Conservation (phyloP, 305 asterid species). For the Rubia peregrina region DNA sequence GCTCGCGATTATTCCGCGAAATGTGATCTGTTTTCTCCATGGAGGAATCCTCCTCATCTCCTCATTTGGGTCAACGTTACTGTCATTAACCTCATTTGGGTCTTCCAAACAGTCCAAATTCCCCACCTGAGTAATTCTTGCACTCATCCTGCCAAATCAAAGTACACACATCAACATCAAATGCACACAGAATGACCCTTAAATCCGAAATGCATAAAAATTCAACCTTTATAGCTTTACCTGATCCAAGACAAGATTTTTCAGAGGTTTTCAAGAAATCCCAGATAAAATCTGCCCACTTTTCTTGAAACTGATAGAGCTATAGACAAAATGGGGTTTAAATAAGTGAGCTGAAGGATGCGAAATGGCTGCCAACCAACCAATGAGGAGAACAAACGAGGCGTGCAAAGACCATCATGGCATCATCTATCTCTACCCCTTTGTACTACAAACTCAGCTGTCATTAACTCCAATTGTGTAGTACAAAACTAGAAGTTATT, state of each 20-base stretch:
- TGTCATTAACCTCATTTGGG: constrained; percentile 22
- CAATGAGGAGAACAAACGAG: not conserved
- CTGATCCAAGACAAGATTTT: not conserved
- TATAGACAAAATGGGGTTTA: not conserved
- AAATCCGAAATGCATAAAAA: not conserved
- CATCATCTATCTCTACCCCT: not conserved
- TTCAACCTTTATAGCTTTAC: not conserved
- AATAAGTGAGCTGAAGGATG: not conserved
- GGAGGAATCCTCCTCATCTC: constrained; percentile 38
- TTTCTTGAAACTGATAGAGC: not conserved
- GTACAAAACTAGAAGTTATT: constrained; percentile 13
- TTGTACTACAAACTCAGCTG: constrained; percentile 5
- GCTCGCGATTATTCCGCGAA: constrained; percentile 40
- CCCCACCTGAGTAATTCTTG: constrained; percentile 26
- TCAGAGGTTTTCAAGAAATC: not conserved
- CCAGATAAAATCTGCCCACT: constrained; percentile 11
- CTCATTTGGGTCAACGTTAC: constrained; percentile 15
- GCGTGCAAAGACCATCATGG: not conserved
- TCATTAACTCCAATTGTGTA: constrained; percentile 11
- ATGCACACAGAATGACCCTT: not conserved
- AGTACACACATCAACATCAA: not conserved
- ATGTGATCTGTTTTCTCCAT: constrained; percentile 39
- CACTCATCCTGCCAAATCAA: constrained; percentile 11
- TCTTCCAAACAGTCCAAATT: constrained; percentile 24
- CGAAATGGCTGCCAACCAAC: not conserved